Evolutionary conservation across 1,284 basidiomycete species (phyloP).

Genomic region (Ustilago crameri): DNA sequence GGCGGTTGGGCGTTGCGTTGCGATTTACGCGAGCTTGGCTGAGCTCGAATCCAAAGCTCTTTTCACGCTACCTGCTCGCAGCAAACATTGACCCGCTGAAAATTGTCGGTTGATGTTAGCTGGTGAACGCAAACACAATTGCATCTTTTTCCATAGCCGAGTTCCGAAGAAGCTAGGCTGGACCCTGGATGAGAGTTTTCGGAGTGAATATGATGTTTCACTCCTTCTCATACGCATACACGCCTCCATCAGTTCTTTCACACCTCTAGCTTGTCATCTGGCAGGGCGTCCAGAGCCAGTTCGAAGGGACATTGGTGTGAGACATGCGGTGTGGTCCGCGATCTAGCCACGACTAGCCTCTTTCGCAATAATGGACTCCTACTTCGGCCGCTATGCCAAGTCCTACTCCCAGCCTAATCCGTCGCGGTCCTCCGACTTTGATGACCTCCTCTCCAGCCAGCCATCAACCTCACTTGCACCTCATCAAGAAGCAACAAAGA

Average conservation of each 20-base stretch:
- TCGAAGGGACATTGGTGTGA: too few species aligned
- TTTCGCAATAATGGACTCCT: conserved; percentile 10
- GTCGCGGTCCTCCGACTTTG: conserved; percentile 34
- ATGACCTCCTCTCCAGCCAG: conserved; percentile 29
- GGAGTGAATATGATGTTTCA: too few species aligned
- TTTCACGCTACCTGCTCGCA: not conserved
- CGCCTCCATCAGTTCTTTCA: too few species aligned
- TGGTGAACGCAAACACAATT: too few species aligned
- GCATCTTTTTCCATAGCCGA: not conserved
- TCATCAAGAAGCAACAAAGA: conserved; percentile 18
- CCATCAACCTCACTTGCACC: conserved; percentile 13
- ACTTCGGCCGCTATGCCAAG: conserved; percentile 11
- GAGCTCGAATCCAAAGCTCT: conserved; percentile 1
- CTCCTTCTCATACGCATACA: too few species aligned
- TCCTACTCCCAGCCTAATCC: conserved; percentile 35
- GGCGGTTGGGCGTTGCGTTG: too few species aligned
- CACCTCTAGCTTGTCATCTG: too few species aligned
- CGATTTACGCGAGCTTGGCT: conserved; percentile 1
- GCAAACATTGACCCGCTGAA: not conserved
- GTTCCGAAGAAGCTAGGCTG: conserved; percentile 3
- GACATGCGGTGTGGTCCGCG: too few species aligned
- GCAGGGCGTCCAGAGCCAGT: too few species aligned
- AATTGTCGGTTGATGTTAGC: too few species aligned
- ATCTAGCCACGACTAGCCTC: not conserved
- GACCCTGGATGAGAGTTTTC: conserved; percentile 12